Base-by-base conservation (phyloP, 2,329 filamentous ascomycete genomes). In the Aspergillus quadricinctus region DNA sequence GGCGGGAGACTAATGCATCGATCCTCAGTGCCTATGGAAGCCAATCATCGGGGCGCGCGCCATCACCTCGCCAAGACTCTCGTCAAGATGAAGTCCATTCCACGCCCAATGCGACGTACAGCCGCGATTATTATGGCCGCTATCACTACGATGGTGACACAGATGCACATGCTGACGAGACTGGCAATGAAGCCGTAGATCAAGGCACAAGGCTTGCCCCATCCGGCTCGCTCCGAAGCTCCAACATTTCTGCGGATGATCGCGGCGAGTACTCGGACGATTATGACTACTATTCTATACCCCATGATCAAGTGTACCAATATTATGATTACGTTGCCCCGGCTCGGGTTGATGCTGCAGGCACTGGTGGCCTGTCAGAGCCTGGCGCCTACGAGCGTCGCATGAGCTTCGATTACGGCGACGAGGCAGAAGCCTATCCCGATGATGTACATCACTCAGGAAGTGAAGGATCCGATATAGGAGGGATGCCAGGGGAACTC, bases 401-500 rank as follows among this genome's bases (percentile, higher is more conserved):
- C 58, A 80, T 92, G 66, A 97, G 92, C 74, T 97, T 94, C 65
- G 93, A 97, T 64, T 91, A 96, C 69, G 93, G 90, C 1, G 94
- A 97, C 64, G 94, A 97, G 71, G 80, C 48, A 62, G 93, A 97
- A 69, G 80, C 80, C 75, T 61, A 88, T 77, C 64, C 83, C 75
- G 65, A 75, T 63, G 61, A 67, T 50, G 68, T 72, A 54, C 66
- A 78, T 56, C 73, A 72, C 49, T 81, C 79, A 40, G 75, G 73
- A 17, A 86, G 84, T 63, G 86, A 90, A 40, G 89, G 87, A 28
- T 86, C 87, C 1, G 75, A 78, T 37, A 84, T 84, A 61, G 86
- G 89, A 46, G 90, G 92, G 46, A 90, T 92, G 55, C 90, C 91
- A 59, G 89, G 89, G 19, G 94, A 96, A 65, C 86, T 97, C 69